Base-by-base conservation (phyloP, 176 grass and related monocot species). In the Tillandsia fasciculata region DNA sequence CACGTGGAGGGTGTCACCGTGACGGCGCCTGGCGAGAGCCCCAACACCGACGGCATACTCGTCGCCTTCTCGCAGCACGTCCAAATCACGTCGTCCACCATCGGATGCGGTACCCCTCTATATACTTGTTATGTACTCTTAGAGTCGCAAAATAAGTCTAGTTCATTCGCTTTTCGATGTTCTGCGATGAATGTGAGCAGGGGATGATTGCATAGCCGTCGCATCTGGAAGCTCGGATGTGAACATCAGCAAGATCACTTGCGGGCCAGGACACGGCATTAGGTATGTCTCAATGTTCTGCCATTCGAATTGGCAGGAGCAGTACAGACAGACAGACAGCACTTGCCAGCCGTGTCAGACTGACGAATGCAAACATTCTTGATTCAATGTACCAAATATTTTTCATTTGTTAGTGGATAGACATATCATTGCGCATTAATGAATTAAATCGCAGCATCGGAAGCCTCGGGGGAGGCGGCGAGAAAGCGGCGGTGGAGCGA, bases 1-100 rank as follows among this genome's bases (percentile, higher is more conserved):
- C 26, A 11, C 2, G 63, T 91, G 9, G 0, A 73, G 18, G 9
- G 13, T 2, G 6, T 96, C 57, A 71, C 53, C 22, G 64, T 96
- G 48, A 80, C 52, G 0, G 85, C 91, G 0, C 88, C 88, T 0
- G 70, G 64, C 3, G 67, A 91, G 11, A 96, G 91, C 72, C 83
- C 80, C 13, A 96, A 96, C 74, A 96, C 91, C 0, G 91, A 96
- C 1, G 85, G 91, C 26, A 88, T 96, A 12, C 64, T 64, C 70
- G 72, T 96, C 48, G 50, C 70, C 9, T 8, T 0, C 0, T 86
- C 80, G 1, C 20, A 76, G 52, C 12, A 81, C 5, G 86, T 91
- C 27, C 6, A 52, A 7, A 77, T 96, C 56, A 77, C 77, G 2
- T 10, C 15, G 20, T 88, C 57, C 28, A 48, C 0, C 15, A 86